These are phyloP conservation scores for Steccherinum ochraceum DNA, from an alignment of 768 basidiomycete genomes.

Conservation along the genomic window DNA sequence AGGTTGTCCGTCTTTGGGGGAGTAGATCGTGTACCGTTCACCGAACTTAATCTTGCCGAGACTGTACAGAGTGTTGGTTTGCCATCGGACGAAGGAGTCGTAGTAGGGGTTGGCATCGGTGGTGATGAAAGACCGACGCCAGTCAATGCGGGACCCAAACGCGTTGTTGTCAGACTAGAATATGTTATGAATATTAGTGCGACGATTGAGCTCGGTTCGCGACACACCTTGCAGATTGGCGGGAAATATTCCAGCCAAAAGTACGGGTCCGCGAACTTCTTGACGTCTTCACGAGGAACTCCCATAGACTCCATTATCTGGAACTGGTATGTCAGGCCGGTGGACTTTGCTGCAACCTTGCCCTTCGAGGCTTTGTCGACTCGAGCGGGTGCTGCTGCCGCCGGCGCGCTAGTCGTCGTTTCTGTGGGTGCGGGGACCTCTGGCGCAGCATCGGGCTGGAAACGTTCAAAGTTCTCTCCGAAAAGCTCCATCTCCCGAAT, in stretches of 20 bases:
- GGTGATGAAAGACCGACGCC: conserved; percentile 92
- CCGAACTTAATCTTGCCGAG: conserved; percentile 97
- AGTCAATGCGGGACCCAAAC: conserved; percentile 95
- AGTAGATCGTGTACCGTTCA: conserved; percentile 97
- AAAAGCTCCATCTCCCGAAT: conserved; percentile 96
- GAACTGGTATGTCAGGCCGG: conserved; percentile 94
- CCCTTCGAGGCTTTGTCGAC: conserved; percentile 90
- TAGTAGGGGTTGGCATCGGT: conserved; percentile 97
- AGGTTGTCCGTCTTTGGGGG: conserved; percentile 96
- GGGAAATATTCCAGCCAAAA: conserved; percentile 95
- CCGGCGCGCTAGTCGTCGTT: conserved; percentile 34
- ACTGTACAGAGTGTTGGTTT: conserved; percentile 85
- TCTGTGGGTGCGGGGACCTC: conserved; percentile 34
- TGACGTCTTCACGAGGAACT: conserved; percentile 84
- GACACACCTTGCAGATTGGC: conserved; percentile 79
- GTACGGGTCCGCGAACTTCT: conserved; percentile 92
- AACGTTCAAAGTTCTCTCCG: conserved; percentile 81
- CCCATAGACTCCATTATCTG: conserved; percentile 97
- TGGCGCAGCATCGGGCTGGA: conserved; percentile 37
- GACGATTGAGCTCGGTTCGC: background rate
- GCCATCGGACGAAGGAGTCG: conserved; percentile 96
- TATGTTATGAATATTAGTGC: background rate
- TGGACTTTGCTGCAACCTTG: conserved; percentile 88
- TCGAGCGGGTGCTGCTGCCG: conserved; percentile 31
- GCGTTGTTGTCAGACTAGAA: conserved; percentile 66